Base-by-base conservation (phyloP, 305 asterid species). In the Fraxinus angustifolia region DNA sequence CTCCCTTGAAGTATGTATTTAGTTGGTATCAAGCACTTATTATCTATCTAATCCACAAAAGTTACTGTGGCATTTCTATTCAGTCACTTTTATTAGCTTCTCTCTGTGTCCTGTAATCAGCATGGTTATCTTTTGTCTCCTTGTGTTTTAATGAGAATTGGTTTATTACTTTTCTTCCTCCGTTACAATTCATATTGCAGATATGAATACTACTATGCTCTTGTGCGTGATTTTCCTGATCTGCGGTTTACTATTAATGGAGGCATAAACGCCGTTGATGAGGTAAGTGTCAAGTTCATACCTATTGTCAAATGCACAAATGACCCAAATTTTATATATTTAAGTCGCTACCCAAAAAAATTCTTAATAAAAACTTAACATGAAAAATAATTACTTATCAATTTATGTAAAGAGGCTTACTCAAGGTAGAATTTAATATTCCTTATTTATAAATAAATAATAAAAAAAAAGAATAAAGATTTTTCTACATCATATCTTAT, bases 191-290 rank as follows among this genome's bases (percentile, higher is more conserved):
- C 11, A 23, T 82, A 53, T 68, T 86, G 87, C 92, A 95, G 99
- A 88, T 95, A 93, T 26, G 99, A 95, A 88, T 95, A 85, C 90
- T 95, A 83, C 90, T 95, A 93, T 90, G 99, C 97, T 79, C 95
- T 95, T 35, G 91, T 91, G 84, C 99, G 99, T 73, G 99, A 95
- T 93, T 95, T 95, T 82, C 99, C 99, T 70, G 92, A 95, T 87
- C 82, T 95, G 79, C 93, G 76, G 80, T 95, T 95, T 84, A 95
- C 98, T 82, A 90, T 95, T 73, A 95, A 95, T 86, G 99, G 99
- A 79, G 99, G 99, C 86, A 92, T 95, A 84, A 93, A 91, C 82
- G 88, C 98, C 38, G 75, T 92, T 72, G 90, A 87, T 81, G 99
- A 95, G 97, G 99, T 95, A 87, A 83, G 83, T 76, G 68, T 85